These are phyloP conservation scores for Avena insularis DNA, from an alignment of 176 grass and related monocot genomes.

Conservation along the genomic window DNA sequence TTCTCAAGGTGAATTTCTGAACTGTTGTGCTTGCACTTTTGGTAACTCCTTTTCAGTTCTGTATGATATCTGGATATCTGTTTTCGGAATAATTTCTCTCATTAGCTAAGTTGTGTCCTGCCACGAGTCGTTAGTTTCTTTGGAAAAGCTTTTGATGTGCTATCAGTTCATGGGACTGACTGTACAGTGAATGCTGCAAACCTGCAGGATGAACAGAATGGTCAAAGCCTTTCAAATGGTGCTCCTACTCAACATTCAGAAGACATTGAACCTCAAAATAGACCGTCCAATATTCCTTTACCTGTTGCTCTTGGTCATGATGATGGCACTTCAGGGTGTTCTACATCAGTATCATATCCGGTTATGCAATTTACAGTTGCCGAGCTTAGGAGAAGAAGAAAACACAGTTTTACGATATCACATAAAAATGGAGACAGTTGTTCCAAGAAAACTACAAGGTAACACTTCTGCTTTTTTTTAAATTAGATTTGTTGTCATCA, in stretches of 20 bases:
- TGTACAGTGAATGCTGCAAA: constrained; percentile 41
- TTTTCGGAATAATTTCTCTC: not conserved
- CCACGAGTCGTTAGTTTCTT: not conserved
- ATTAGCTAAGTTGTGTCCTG: constrained; percentile 21
- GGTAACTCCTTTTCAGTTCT: not conserved
- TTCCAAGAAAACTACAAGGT: constrained; percentile 64
- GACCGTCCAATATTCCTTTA: constrained; percentile 43
- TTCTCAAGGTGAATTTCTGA: constrained; percentile 31
- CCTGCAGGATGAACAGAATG: constrained; percentile 51
- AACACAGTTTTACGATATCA: constrained; percentile 51
- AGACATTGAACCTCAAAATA: constrained; percentile 36
- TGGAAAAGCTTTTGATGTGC: constrained; percentile 10
- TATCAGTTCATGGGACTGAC: constrained; percentile 12
- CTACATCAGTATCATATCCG: constrained; percentile 56
- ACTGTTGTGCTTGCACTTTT: constrained; percentile 29
- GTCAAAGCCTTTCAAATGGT: constrained; percentile 39
- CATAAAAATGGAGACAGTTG: constrained; percentile 45
- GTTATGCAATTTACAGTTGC: constrained; percentile 66
- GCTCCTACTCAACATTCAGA: constrained; percentile 46
- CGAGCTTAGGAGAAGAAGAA: constrained; percentile 78
- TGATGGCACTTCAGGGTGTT: constrained; percentile 48
- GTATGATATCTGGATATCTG: not conserved
- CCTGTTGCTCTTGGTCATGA: constrained; percentile 41
- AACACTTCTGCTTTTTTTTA: constrained; percentile 33
- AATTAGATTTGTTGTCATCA: constrained; percentile 34